Conservation (phyloP, 2,329 filamentous ascomycete species). For the Diaporthe sp. region DNA sequence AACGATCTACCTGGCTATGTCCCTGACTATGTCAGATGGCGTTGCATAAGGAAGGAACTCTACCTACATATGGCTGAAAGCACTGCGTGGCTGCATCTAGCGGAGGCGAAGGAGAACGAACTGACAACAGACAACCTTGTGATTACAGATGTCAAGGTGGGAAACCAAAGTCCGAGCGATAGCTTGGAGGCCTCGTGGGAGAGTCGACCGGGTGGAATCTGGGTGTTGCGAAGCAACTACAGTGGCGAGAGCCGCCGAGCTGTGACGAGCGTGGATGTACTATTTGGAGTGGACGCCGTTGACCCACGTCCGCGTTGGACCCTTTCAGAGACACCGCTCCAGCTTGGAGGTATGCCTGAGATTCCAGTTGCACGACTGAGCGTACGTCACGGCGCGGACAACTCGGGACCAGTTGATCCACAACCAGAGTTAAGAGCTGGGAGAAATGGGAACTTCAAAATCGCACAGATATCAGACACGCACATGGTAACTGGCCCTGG, state of each 20-base stretch:
- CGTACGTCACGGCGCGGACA: slow-evolving; percentile 48
- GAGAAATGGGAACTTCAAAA: slow-evolving; percentile 80
- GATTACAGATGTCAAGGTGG: slow-evolving; percentile 73
- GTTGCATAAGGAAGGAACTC: slow-evolving; percentile 77
- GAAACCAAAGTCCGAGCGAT: slow-evolving; percentile 59
- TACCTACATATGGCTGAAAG: slow-evolving; percentile 74
- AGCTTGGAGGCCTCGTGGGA: slow-evolving; percentile 65
- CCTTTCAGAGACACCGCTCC: slow-evolving; percentile 53
- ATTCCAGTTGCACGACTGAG: slow-evolving; percentile 54
- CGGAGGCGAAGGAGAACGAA: slow-evolving; percentile 74
- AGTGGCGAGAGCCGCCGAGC: slow-evolving; percentile 50
- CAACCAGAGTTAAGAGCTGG: slow-evolving; percentile 63
- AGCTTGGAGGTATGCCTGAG: slow-evolving; percentile 50
- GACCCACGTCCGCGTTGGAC: slow-evolving; percentile 51
- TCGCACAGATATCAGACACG: slow-evolving; percentile 73
- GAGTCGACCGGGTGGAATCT: slow-evolving; percentile 73
- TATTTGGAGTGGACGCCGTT: slow-evolving; percentile 68
- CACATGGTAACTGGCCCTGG: slow-evolving; percentile 51
- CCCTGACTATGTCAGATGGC: slow-evolving; percentile 61
- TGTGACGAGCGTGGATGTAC: slow-evolving; percentile 76
- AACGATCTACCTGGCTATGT: slow-evolving; percentile 44
- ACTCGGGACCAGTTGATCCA: slow-evolving; percentile 46
- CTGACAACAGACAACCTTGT: slow-evolving; percentile 71
- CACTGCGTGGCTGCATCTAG: slow-evolving; percentile 74
- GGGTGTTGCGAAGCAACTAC: slow-evolving; percentile 70